Base-by-base conservation (phyloP, 352 stramenopile genomes). In the Paralagenidium karlingii region DNA sequence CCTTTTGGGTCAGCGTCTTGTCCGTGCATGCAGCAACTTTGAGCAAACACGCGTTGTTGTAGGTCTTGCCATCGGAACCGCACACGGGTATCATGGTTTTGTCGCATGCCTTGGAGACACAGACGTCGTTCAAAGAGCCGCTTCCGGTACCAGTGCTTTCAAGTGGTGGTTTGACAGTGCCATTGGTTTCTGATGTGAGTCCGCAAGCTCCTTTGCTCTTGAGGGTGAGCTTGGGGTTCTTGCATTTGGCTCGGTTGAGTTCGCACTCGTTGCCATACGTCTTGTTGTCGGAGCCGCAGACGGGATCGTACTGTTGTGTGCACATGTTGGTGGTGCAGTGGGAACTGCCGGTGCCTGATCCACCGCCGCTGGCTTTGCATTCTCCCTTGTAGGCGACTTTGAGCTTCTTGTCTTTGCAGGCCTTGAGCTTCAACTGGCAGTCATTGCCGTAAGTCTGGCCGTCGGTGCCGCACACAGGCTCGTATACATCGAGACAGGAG, bases 401-500 rank as follows among this genome's bases (percentile, higher is more conserved):
- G 20, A 70, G 13, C 27, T 34, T 50, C 30, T 40, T 7, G 24
- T 67, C 33, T 3, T 40, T 46, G 40, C 56, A 70, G 24, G 50
- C 33, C 3, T 46, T 53, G 21, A 48, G 25, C 32, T 28, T 43
- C 31, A 70, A 31, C 19, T 53, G 30, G 38, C 63, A 77, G 32
- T 66, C 41, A 38, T 69, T 77, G 49, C 39, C 50, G 60, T 77
- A 73, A 1, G 54, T 68, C 31, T 54, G 32, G 37, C 50, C 49
- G 43, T 78, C 55, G 10, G 58, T 67, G 21, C 64, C 64, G 20
- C 61, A 78, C 10, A 78, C 61, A 16, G n/a, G n/a, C n/a, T n/a
- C n/a, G n/a, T n/a, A n/a, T n/a, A n/a, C n/a, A n/a, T n/a, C n/a
- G n/a, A n/a, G n/a, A n/a, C n/a, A n/a, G n/a, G n/a, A n/a, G n/a